Evolutionary conservation across 2,329 filamentous ascomycete genomes (phyloP).

Genomic region (Zymoseptoria crescenta): DNA sequence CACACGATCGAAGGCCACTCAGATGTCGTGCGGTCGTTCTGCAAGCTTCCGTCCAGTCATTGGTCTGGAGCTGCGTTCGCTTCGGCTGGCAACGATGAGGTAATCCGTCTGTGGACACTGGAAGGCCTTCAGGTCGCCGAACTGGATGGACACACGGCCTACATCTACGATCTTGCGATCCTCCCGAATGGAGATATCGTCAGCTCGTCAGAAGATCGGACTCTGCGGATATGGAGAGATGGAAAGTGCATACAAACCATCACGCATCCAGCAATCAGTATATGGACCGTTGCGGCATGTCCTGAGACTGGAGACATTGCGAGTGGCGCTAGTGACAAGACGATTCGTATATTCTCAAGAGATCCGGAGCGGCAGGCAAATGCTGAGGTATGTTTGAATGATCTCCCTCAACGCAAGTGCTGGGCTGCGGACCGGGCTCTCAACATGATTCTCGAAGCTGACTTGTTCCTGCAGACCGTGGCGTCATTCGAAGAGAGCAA

Average conservation of each 20-base stretch:
- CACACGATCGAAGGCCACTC: constrained; percentile 61
- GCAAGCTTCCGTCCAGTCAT: constrained; percentile 66
- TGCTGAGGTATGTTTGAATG: constrained; percentile 42
- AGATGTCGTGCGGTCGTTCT: constrained; percentile 83
- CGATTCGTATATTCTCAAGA: constrained; percentile 77
- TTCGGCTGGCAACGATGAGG: constrained; percentile 85
- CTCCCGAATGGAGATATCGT: constrained; percentile 80
- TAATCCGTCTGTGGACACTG: constrained; percentile 80
- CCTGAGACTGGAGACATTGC: constrained; percentile 80
- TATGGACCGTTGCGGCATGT: constrained; percentile 87
- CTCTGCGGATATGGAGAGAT: constrained; percentile 79
- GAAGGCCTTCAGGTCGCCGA: constrained; percentile 68
- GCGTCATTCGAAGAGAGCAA: constrained; percentile 67
- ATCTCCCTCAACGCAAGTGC: neutral
- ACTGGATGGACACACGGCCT: constrained; percentile 83
- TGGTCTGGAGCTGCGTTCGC: constrained; percentile 84
- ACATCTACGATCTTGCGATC: constrained; percentile 77
- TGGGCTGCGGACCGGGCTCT: neutral
- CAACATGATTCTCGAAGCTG: neutral
- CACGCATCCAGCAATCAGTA: constrained; percentile 91
- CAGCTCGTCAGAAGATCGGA: constrained; percentile 91
- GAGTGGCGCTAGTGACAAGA: constrained; percentile 82
- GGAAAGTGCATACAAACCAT: constrained; percentile 86
- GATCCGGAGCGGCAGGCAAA: constrained; percentile 62
- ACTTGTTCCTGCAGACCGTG: constrained; percentile 33